Base-by-base conservation (phyloP, 2,329 filamentous ascomycete genomes). In the Verticillium nonalfalfae region DNA sequence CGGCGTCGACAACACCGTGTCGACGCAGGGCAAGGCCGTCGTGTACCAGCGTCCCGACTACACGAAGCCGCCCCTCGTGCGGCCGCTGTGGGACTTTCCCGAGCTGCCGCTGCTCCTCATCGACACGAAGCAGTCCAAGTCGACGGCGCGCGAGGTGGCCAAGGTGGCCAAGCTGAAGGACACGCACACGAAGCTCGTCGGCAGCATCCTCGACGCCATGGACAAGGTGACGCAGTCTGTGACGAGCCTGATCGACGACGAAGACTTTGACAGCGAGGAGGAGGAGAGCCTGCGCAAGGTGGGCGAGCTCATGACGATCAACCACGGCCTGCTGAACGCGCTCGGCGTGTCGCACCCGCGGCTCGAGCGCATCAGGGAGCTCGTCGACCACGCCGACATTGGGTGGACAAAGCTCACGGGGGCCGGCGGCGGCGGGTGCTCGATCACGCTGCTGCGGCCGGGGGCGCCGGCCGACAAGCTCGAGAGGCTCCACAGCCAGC, bases 321-420 rank as follows among this genome's bases (percentile, higher is more conserved):
- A 99, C 72, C 95, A 99, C 72, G 95, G 94, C 31, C 82, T 98
- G 55, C 81, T 99, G 26, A 89, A 92, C n/a, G 89, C 93, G 1
- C 80, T 99, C 3, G 95, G 95, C 7, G 95, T 98, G 34, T 98
- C 93, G 1, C 95, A 99, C 74, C 96, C 95, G 1, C 88, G 93
- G 56, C 82, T 99, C 33, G 95, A 99, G 76, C 87, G 94, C 36
- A 88, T 99, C 68, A 87, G 95, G 64, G 94, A 97, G 76, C 80
- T 99, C 33, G 90, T 96, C 57, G 94, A 99, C 67, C 87, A 95
- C 68, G 85, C 92, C 61, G 90, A 89, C 50, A 90, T 97, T 61
- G 95, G 95, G 35, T 99, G 93, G 93, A 97, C 95, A 13, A 99
- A 99, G 74, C 83, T 99, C 61, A 99, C 95, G 0, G 95, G 95